These are phyloP conservation scores for Penicillium sp. DNA, from an alignment of 2,329 filamentous ascomycete genomes.

Conservation along the genomic window DNA sequence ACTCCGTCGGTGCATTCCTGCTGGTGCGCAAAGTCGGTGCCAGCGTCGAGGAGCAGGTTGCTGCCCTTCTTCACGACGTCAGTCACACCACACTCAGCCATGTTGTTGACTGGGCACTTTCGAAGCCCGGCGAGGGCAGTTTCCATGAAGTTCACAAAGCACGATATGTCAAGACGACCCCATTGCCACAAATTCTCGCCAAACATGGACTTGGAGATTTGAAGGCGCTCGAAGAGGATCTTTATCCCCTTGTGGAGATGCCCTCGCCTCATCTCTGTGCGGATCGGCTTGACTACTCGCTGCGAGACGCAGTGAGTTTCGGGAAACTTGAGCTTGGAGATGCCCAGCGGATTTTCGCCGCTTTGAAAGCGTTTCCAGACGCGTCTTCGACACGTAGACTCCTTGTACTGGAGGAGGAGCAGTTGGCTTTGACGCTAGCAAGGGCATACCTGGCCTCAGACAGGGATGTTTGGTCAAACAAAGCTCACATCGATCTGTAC, in stretches of 20 bases:
- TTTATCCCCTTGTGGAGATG: conserved; percentile 37
- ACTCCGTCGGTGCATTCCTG: conserved; percentile 39
- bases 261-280: conserved; percentile 38
- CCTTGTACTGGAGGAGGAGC: conserved; percentile 28
- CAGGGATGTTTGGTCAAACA: conserved; percentile 36
- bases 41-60: conserved; percentile 34
- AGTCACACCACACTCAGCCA: conserved; percentile 40
- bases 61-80: conserved; percentile 39
- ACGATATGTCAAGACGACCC: conserved; percentile 31
- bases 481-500: conserved; percentile 34
- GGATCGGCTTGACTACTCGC: conserved; percentile 38
- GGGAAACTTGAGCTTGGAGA: conserved; percentile 28
- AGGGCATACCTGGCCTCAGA: conserved; percentile 33
- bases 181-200: conserved; percentile 31
- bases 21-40: conserved; percentile 35
- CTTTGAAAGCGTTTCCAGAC: conserved; percentile 28
- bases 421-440: conserved; percentile 29
- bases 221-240: conserved; percentile 33
- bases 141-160: conserved; percentile 41
- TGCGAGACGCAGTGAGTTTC: conserved; percentile 34
- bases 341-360: conserved; percentile 23
- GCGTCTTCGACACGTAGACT: conserved; percentile 22
- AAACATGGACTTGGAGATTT: conserved; percentile 27
- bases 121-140: conserved; percentile 34
- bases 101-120: conserved; percentile 38